phyloP scores from a whole-genome alignment of 495 filamentous ascomycete species.

The Geoglossum glabrum region DNA sequence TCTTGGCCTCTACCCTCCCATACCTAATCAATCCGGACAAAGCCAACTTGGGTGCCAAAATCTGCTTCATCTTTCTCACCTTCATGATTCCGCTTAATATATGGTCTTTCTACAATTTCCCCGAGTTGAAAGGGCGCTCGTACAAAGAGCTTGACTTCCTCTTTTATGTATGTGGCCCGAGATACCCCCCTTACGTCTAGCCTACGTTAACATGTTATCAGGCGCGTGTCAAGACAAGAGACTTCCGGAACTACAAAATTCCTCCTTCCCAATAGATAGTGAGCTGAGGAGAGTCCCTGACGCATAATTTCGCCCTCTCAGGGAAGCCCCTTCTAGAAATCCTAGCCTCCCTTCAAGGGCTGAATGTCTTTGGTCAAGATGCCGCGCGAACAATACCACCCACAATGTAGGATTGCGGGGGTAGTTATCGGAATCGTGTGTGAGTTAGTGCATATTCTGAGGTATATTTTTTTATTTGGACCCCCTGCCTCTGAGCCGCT shows the following conservation, averaged over 20 bases:
- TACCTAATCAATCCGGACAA: constrained; percentile 15
- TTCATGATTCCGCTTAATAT: constrained; percentile 18
- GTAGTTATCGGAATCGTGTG: no score
- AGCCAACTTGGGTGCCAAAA: constrained; percentile 29
- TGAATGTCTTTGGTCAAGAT: no score
- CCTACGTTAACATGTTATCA: neutral
- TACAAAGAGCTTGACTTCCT: constrained; percentile 33
- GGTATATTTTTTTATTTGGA: no score
- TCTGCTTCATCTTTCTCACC: constrained; percentile 29
- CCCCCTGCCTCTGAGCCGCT: no score
- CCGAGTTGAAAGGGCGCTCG: constrained; percentile 30
- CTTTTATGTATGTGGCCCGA: constrained; percentile 17
- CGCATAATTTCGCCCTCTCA: no score
- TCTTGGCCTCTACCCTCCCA: neutral
- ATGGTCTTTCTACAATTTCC: constrained; percentile 14
- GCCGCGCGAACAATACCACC: no score
- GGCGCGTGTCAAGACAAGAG: neutral
- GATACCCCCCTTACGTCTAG: neutral
- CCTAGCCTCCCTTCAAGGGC: no score
- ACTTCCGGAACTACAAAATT: neutral
- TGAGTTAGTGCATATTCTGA: no score
- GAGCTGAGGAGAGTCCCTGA: no score
- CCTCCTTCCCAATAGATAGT: no score
- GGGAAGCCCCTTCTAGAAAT: no score
- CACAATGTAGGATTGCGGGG: no score